A percentile compares a stretch with the other conserved stretches of the same genome.
phyloP scores from a whole-genome alignment of 116 monocot genomes.

The Posidonia oceanica region DNA sequence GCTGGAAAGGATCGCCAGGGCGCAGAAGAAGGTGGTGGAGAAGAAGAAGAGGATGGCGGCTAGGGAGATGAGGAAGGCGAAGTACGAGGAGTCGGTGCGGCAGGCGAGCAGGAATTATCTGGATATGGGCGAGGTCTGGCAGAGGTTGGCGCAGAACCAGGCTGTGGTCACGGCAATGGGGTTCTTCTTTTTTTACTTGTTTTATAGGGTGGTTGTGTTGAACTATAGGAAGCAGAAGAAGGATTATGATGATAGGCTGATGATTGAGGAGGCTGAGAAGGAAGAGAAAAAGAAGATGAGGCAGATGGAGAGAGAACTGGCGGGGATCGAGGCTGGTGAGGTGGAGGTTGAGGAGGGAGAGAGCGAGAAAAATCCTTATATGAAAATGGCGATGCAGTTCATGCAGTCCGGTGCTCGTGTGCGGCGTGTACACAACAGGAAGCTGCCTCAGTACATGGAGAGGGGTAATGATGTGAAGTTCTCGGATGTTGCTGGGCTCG shows the following conservation, averaged over 20 bases:
- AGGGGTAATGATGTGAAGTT: conserved; percentile 71
- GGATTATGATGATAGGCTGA: conserved; percentile 81
- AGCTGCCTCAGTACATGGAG: conserved; percentile 65
- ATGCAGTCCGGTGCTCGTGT: conserved; percentile 87
- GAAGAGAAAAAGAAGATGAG: conserved; percentile 82
- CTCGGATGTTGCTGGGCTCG: conserved; percentile 78
- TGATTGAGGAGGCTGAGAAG: conserved; percentile 74
- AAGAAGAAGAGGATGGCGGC: conserved; percentile 33
- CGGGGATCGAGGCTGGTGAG: conserved; percentile 28
- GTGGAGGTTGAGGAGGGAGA: conserved; percentile 36
- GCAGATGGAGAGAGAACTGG: conserved; percentile 62
- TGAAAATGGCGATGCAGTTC: conserved; percentile 71
- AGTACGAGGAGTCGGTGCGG: conserved; percentile 37
- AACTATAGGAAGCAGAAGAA: conserved; percentile 71
- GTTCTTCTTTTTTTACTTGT: conserved; percentile 46
- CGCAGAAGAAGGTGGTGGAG: conserved; percentile 50
- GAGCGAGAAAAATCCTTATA: conserved; percentile 51
- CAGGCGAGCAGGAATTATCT: conserved; percentile 52
- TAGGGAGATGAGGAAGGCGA: conserved; percentile 39
- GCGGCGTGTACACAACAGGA: conserved; percentile 34
- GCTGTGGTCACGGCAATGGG: conserved; percentile 50
- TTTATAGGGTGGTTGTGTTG: conserved; percentile 66
- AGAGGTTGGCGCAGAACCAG: conserved; percentile 38
- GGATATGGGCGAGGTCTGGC: conserved; percentile 49
- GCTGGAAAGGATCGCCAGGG: conserved; percentile 40